phyloP scores from a whole-genome alignment of 306 rosid species.

The Castanea mollissima region DNA sequence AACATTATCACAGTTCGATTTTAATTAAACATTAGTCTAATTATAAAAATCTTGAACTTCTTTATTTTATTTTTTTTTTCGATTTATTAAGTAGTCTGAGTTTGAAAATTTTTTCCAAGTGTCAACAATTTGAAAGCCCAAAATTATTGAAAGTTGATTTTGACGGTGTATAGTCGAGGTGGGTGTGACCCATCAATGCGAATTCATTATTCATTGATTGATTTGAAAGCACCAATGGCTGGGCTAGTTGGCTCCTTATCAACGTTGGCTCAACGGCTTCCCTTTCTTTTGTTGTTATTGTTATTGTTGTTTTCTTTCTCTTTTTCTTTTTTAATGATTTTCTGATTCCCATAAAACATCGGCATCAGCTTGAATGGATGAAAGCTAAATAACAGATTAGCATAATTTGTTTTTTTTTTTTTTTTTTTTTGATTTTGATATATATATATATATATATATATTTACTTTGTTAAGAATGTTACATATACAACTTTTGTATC shows the following conservation, averaged over 20 bases:
- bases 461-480: not conserved
- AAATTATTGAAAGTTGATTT: constrained; percentile 6
- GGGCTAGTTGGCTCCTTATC: not conserved
- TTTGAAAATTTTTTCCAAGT: not conserved
- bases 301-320: not conserved
- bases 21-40: too few species aligned
- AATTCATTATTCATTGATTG: too few species aligned
- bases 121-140: not conserved
- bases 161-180: not conserved
- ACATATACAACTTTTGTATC: constrained; percentile 5
- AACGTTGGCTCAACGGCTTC: not conserved
- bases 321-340: not conserved
- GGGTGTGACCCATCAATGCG: not conserved
- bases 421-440: too few species aligned
- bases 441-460: too few species aligned
- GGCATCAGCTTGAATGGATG: not conserved
- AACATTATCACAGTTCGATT: too few species aligned
- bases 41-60: too few species aligned
- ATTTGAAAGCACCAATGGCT: not conserved
- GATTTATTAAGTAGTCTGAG: too few species aligned
- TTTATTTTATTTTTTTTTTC: too few species aligned
- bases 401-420: not conserved
- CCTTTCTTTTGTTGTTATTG: not conserved
- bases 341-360: not conserved
- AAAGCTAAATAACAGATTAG: not conserved